Base-by-base conservation (phyloP, 805 yeast genomes). In the Ogataea saltuana region DNA sequence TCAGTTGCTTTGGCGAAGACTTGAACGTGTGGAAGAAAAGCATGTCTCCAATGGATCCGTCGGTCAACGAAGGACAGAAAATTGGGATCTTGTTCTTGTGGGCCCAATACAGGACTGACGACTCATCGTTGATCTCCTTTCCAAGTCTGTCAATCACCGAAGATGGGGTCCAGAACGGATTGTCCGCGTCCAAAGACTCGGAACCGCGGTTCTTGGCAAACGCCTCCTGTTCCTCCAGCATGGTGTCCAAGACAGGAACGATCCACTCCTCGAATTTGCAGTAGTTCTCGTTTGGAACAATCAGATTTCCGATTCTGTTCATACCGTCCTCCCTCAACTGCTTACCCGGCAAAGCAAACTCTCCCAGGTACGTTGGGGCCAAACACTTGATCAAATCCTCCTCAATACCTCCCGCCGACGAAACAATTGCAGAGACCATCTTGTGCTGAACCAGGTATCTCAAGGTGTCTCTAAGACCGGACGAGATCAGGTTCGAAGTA, bases 31-130 rank as follows among this genome's bases (percentile, higher is more conserved):
- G 98, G 85, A 93, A 93, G 64, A 93, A 93, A 47, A 93, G 77
- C 99, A 93, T 93, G 63, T 93, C 99, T 53, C 99, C 99, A 58
- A 93, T 86, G 34, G 97, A 88, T 16, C 99, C 99, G 69, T 93
- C 99, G 4, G 99, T 93, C 45, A 93, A 72, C 2, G 98, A 93
- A 16, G 99, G 99, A 67, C 98, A 93, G 69, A 93, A 93, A 29
- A 93, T 80, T 13, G 99, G 99, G 49, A 93, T 93, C 59, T 89
- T 69, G 71, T 93, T 93, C 69, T 93, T 91, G 72, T 93, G 95
- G 23, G 97, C 96, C 98, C 99, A 95, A 69, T 91, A 93, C 33
- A 91, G 75, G 3, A 93, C 98, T 4, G 96, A 87, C 33, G 85
- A 73, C 66, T 93, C 98, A 65, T 93, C 91, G 62, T 93, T 78